Conservation (phyloP, 2,329 filamentous ascomycete genomes). For the Ophiostoma angusticollis region DNA sequence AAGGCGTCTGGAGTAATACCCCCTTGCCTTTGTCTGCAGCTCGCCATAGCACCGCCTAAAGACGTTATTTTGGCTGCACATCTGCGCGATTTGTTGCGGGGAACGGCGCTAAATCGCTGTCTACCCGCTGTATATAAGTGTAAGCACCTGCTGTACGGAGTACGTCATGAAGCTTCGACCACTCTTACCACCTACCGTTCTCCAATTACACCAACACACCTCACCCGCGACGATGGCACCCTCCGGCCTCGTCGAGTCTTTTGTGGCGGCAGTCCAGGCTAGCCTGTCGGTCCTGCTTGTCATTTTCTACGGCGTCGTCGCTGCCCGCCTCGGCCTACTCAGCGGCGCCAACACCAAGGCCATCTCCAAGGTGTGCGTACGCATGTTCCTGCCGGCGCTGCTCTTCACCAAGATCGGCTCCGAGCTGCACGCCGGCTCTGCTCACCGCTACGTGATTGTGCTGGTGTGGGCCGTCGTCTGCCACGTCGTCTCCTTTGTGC, state of each 20-base stretch:
- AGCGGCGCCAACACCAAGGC: conserved; percentile 23
- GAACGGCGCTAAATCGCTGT: background rate
- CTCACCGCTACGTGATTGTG: conserved; percentile 25
- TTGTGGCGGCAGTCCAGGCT: conserved; percentile 33
- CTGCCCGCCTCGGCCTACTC: conserved; percentile 27
- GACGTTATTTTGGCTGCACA: conserved; percentile 1
- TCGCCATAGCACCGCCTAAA: conserved; percentile 1
- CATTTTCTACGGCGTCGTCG: conserved; percentile 30
- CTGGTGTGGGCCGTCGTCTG: conserved; percentile 29
- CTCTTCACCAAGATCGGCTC: conserved; percentile 33
- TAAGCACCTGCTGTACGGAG: too few relatives aligned
- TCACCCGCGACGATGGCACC: conserved; percentile 11
- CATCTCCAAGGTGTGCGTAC: conserved; percentile 33
- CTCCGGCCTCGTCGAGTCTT: conserved; percentile 23
- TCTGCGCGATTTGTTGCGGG: conserved; percentile 1
- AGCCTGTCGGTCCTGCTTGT: conserved; percentile 34
- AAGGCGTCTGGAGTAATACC: too few relatives aligned
- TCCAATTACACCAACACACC: too few relatives aligned
- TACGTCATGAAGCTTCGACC: background rate
- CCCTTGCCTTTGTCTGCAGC: too few relatives aligned
- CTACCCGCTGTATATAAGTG: background rate
- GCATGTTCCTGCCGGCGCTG: conserved; percentile 33
- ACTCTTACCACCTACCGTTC: too few relatives aligned
- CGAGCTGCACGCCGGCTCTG: conserved; percentile 25
- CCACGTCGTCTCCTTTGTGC: conserved; percentile 26